Conservation (phyloP, 441 rosid species). For the Flueggea neowawraea region DNA sequence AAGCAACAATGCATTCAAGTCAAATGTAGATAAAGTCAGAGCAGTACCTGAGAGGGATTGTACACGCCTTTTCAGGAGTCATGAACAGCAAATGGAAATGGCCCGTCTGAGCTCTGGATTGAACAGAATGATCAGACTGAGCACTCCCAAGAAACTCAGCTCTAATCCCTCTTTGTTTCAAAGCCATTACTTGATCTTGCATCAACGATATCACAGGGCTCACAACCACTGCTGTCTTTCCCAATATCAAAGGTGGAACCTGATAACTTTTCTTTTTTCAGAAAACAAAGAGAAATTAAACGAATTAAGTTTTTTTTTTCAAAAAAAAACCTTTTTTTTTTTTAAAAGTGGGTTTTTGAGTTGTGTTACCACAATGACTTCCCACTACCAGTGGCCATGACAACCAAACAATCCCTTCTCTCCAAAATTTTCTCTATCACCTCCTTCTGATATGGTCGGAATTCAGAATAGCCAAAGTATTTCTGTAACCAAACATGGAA, state of each 20-base stretch:
- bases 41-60: slow-evolving; percentile 33
- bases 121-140: slow-evolving; percentile 38
- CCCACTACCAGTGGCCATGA: slow-evolving; percentile 59
- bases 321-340: not conserved
- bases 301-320: slow-evolving; percentile 7
- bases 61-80: slow-evolving; percentile 52
- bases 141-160: slow-evolving; percentile 49
- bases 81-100: slow-evolving; percentile 35
- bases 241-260: slow-evolving; percentile 41
- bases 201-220: slow-evolving; percentile 52
- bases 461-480: slow-evolving; percentile 38
- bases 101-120: slow-evolving; percentile 35
- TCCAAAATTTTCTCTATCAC: slow-evolving; percentile 32
- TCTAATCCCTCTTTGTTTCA: slow-evolving; percentile 40
- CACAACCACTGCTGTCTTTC: slow-evolving; percentile 37
- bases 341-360: too few relatives aligned
- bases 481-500: slow-evolving; percentile 16
- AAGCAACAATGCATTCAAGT: not conserved
- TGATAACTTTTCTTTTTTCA: slow-evolving; percentile 24
- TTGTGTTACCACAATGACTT: slow-evolving; percentile 41
- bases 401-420: slow-evolving; percentile 39
- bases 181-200: slow-evolving; percentile 58
- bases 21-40: not conserved
- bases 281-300: not conserved
- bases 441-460: slow-evolving; percentile 44